These are phyloP conservation scores for Hippophae gyantsensis DNA, from an alignment of 306 rosid genomes.

Conservation along the genomic window DNA sequence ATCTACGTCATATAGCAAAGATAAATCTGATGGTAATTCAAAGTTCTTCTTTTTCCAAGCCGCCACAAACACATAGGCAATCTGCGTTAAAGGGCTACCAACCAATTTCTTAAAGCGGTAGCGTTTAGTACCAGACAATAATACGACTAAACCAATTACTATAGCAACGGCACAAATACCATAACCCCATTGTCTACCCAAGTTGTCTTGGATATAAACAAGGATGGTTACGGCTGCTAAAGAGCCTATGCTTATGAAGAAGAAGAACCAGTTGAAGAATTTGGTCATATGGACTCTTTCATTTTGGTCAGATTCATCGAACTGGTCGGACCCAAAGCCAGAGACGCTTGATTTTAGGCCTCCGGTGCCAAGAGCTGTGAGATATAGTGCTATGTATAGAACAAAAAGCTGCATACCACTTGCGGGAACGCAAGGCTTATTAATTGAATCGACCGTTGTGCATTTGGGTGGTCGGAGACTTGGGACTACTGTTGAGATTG, in stretches of 20 bases:
- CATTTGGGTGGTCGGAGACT: constrained; percentile 81
- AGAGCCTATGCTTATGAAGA: constrained; percentile 72
- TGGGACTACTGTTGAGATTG: constrained; percentile 67
- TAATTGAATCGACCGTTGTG: neutral
- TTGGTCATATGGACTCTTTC: constrained; percentile 49
- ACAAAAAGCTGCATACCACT: constrained; percentile 33
- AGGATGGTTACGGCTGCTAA: constrained; percentile 58
- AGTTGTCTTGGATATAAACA: constrained; percentile 60
- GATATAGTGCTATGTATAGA: constrained; percentile 57
- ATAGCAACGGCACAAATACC: constrained; percentile 64
- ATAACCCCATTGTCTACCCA: constrained; percentile 76
- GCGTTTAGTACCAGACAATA: constrained; percentile 55
- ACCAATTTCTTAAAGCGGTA: constrained; percentile 60
- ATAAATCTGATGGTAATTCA: constrained; percentile 46
- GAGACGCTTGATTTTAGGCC: constrained; percentile 84
- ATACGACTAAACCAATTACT: constrained; percentile 35
- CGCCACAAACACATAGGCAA: constrained; percentile 51
- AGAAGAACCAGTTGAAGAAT: constrained; percentile 86
- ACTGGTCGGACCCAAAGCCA: constrained; percentile 84
- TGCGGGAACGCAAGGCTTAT: constrained; percentile 34
- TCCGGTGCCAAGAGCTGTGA: constrained; percentile 75
- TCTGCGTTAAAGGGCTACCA: constrained; percentile 82
- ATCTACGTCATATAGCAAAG: constrained; percentile 33
- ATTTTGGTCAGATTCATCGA: constrained; percentile 41
- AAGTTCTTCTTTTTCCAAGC: constrained; percentile 49